Base-by-base conservation (phyloP, 2,329 filamentous ascomycete genomes). In the Pezicula radicicola region DNA sequence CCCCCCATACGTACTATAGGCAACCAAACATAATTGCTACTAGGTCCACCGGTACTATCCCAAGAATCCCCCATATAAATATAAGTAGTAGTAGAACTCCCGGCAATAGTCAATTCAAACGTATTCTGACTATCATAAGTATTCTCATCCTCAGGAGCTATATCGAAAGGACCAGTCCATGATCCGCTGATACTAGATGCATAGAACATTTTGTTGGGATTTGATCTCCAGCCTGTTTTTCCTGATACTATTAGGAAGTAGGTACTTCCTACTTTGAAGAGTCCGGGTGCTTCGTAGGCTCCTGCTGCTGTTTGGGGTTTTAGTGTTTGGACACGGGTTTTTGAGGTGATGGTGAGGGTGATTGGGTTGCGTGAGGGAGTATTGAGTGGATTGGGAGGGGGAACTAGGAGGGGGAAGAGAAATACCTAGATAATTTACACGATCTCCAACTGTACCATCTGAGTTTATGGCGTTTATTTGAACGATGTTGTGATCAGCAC, bases 401-500 rank as follows among this genome's bases (percentile, higher is more conserved):
- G 13, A 25, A 36, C 37, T 44, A 6, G 19, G 30, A 40, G 12
- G 16, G 15, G 16, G 8, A 8, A 6, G 2, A 16, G 9, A 12
- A 54, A 54, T 57, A 64, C 66, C 54, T 10, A 70, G 53, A 7
- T 60, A 49, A 3, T 60, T 62, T 19, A 63, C 64, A 28, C 57
- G 65, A 43, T 62, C 59, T 21, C 70, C 71, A 6, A 72, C 61
- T 3, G 57, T 58, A 2, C 70, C 70, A 46, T 72, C 68, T 3
- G 59, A 55, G 55, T 70, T 70, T 55, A 72, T 69, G 13, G 54
- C 51, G 56, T 73, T 73, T 48, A 72, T 63, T 50, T 72, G 69
- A 15, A 72, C 64, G 13, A 59, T 69, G 54, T 74, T 73, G 58
- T 72, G 69, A 57, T 72, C 69, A 8, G 70, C 70, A 27, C 63